Evolutionary conservation across 2,329 filamentous ascomycete genomes (phyloP), one percentile per base, ranked within the genome.

Genomic region (Bimuria novae-zelandiae): DNA sequence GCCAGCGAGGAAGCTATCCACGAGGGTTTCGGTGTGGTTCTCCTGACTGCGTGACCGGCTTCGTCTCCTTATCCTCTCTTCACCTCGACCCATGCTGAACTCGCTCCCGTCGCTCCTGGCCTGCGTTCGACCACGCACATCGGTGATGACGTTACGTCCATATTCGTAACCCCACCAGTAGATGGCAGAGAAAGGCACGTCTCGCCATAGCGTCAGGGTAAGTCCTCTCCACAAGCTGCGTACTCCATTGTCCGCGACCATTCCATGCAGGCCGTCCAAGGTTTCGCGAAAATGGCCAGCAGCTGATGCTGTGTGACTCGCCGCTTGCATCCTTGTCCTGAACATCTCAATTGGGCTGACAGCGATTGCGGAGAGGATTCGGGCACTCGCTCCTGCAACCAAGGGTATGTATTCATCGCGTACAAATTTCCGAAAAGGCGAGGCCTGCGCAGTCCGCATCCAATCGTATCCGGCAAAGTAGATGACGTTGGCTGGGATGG

Each of bases 131-230:
- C 77, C 75, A 41, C 92, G 86, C 43, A 84, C 75, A 62, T 92
- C 87, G 1, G 86, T 88, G 52, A 97, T 75, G 47, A 78, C 77
- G 21, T 86, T 85, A 48, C 92, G 86, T 50, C 93, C 87, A 16
- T 84, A 86, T 77, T 99, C 94, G 71, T 99, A 99, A 11, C 94
- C 93, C 86, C 89, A 95, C 94, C 94, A 99, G 78, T 99, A 99
- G 39, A 99, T 83, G 3, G 89, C 94, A 0, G 93, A 97, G 68
- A 99, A 99, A 0, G 94, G 94, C 0, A 97, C 94, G 69, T 99
- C 94, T 59, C 94, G 84, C 94, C 94, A 99, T 52, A 99, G 82
- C 0, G 93, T 97, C 64, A 99, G 78, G 0, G 88, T 92, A 50
- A 99, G 77, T 0, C 94, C 94, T 51, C 93, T 83, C 94, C 94